Percentiles rank a stretch among this genome's conserved stretches.
phyloP scores from a whole-genome alignment of 257 asterid genomes.

The Solanum medicagineum region DNA sequence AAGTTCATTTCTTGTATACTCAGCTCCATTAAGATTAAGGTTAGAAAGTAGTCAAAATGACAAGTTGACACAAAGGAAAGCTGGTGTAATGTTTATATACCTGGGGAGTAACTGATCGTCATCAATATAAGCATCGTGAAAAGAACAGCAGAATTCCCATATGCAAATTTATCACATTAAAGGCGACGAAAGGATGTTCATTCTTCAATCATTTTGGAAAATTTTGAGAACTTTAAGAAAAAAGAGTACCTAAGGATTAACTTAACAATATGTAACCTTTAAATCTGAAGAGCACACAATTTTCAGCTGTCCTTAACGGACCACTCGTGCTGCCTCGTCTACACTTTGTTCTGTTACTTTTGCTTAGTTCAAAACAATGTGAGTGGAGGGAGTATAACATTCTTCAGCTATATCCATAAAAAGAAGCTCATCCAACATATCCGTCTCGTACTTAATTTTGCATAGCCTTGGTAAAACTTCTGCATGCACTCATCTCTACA shows the following conservation, averaged over 20 bases:
- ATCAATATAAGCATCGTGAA: no score
- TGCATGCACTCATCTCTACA: neutral
- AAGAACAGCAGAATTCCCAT: no score
- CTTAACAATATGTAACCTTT: slow-evolving; percentile 11
- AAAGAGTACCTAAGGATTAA: neutral
- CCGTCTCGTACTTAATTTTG: slow-evolving; percentile 13
- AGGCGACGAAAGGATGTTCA: neutral
- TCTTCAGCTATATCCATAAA: slow-evolving; percentile 2
- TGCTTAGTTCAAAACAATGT: slow-evolving; percentile 9
- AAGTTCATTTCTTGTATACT: no score
- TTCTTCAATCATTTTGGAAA: neutral
- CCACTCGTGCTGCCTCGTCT: slow-evolving; percentile 5
- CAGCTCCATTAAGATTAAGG: no score
- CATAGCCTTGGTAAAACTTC: slow-evolving; percentile 18
- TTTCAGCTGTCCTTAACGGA: slow-evolving; percentile 17
- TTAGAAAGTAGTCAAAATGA: no score
- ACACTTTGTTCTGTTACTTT: slow-evolving; percentile 17
- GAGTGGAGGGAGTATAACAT: slow-evolving; percentile 2
- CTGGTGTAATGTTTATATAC: no score
- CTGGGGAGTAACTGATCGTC: no score
- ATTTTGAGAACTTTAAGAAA: neutral
- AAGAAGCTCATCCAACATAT: slow-evolving; percentile 2
- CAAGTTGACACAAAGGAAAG: no score
- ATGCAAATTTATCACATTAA: neutral
- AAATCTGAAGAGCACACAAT: slow-evolving; percentile 15